Percentiles rank a stretch among this genome's conserved stretches.
Evolutionary conservation across 305 asterid species (phyloP).

Genomic region (Solanum hybrid): DNA sequence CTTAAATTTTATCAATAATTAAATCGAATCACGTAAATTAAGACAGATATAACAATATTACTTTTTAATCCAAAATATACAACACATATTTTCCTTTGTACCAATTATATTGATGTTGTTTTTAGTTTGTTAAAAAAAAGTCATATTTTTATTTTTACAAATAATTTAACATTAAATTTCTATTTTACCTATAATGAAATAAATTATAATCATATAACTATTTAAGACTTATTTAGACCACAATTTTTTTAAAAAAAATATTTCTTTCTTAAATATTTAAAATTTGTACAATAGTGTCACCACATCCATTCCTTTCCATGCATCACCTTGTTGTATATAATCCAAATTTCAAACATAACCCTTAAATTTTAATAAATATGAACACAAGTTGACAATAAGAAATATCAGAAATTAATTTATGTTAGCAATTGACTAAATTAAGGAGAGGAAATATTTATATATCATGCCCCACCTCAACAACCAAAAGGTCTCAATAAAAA

Average conservation of each 20-base stretch:
- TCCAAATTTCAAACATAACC: not conserved
- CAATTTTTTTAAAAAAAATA: not conserved
- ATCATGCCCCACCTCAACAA: too few species aligned
- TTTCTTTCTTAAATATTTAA: too few species aligned
- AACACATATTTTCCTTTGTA: not conserved
- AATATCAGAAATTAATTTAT: not conserved
- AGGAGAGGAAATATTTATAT: too few species aligned
- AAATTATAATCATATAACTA: too few species aligned
- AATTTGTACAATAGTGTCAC: not conserved
- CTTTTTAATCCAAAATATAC: not conserved
- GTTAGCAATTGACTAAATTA: not conserved
- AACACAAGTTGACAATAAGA: not conserved
- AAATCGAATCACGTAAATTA: not conserved
- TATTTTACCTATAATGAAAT: not conserved
- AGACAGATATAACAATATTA: too few species aligned
- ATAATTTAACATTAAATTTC: too few species aligned
- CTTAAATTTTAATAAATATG: not conserved
- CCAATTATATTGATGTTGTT: not conserved
- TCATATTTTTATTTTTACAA: not conserved
- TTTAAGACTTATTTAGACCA: not conserved
- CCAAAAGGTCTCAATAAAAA: not conserved
- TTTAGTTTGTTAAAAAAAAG: not conserved
- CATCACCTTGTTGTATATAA: not conserved
- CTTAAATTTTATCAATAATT: too few species aligned
- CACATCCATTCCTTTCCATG: not conserved